These are phyloP conservation scores for Fusarium domesticum DNA, from an alignment of 2,329 filamentous ascomycete species.

Conservation along the genomic window DNA sequence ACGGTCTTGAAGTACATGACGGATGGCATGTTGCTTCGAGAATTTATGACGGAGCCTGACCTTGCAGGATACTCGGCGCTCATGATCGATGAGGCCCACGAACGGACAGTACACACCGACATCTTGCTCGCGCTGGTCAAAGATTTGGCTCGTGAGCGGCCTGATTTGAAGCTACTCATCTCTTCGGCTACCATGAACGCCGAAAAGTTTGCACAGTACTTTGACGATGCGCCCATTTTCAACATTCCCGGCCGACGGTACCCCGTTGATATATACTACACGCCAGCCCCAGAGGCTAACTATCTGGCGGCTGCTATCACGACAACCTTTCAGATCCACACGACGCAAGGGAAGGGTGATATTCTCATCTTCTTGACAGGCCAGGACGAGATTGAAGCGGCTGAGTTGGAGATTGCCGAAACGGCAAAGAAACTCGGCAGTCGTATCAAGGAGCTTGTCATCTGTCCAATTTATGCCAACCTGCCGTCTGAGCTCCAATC, in stretches of 20 bases:
- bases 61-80: slow-evolving; percentile 78
- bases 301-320: slow-evolving; percentile 89
- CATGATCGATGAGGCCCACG: slow-evolving; percentile 98
- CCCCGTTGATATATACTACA: slow-evolving; percentile 89
- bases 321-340: slow-evolving; percentile 92
- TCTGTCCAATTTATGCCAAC: slow-evolving; percentile 93
- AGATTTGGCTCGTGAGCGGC: slow-evolving; percentile 77
- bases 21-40: slow-evolving; percentile 88
- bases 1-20: slow-evolving; percentile 96
- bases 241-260: slow-evolving; percentile 88
- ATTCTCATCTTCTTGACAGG: slow-evolving; percentile 94
- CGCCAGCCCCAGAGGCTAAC: slow-evolving; percentile 86
- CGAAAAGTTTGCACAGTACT: slow-evolving; percentile 86
- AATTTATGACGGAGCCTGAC: slow-evolving; percentile 86
- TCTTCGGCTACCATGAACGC: slow-evolving; percentile 95
- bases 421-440: slow-evolving; percentile 83
- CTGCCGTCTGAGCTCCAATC: slow-evolving; percentile 85
- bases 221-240: slow-evolving; percentile 90
- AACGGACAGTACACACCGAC: slow-evolving; percentile 86
- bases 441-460: slow-evolving; percentile 80
- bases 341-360: slow-evolving; percentile 78
- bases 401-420: slow-evolving; percentile 78
- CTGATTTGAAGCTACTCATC: slow-evolving; percentile 86
- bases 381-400: slow-evolving; percentile 92
- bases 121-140: slow-evolving; percentile 86